phyloP scores from a whole-genome alignment of 2,329 filamentous ascomycete genomes.

The Diaporthe citrichinensis region DNA sequence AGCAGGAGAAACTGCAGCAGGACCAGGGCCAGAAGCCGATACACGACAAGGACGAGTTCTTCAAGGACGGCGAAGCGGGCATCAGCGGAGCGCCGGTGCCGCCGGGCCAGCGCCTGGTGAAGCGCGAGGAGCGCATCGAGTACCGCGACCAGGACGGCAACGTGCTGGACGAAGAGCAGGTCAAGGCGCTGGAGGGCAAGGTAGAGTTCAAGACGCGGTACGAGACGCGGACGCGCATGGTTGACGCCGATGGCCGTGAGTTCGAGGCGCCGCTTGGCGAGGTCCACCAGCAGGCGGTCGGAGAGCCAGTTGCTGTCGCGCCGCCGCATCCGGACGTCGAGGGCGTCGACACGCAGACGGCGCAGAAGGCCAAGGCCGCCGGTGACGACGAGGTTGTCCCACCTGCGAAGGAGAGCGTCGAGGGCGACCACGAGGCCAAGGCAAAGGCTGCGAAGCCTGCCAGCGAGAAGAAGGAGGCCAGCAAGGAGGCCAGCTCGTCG shows the following conservation, averaged over 20 bases:
- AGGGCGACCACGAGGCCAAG: slow-evolving; percentile 72
- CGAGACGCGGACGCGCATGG: slow-evolving; percentile 90
- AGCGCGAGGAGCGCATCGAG: slow-evolving; percentile 85
- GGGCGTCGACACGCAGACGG: slow-evolving; percentile 72
- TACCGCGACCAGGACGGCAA: slow-evolving; percentile 97
- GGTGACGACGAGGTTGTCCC: slow-evolving; percentile 55
- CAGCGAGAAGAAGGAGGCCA: slow-evolving; percentile 74
- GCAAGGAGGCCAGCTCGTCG: slow-evolving; percentile 23
- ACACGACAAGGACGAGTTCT: slow-evolving; percentile 43
- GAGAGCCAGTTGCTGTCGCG: slow-evolving; percentile 55
- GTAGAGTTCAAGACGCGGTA: slow-evolving; percentile 96
- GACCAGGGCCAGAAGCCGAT: slow-evolving; percentile 43
- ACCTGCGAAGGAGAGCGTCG: slow-evolving; percentile 65
- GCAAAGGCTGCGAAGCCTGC: slow-evolving; percentile 71
- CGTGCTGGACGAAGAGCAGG: slow-evolving; percentile 85
- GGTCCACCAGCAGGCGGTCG: slow-evolving; percentile 3
- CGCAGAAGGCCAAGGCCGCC: slow-evolving; percentile 54
- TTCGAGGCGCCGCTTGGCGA: slow-evolving; percentile 64
- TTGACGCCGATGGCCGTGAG: slow-evolving; percentile 86
- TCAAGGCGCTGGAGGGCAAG: slow-evolving; percentile 88
- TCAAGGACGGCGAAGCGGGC: slow-evolving; percentile 43
- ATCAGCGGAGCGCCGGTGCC: slow-evolving; percentile 67
- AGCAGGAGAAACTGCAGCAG: slow-evolving; percentile 19
- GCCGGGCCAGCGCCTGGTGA: slow-evolving; percentile 63
- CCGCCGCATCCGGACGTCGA: slow-evolving; percentile 74